phyloP scores from a whole-genome alignment of 305 asterid genomes.

The Rubia peregrina region DNA sequence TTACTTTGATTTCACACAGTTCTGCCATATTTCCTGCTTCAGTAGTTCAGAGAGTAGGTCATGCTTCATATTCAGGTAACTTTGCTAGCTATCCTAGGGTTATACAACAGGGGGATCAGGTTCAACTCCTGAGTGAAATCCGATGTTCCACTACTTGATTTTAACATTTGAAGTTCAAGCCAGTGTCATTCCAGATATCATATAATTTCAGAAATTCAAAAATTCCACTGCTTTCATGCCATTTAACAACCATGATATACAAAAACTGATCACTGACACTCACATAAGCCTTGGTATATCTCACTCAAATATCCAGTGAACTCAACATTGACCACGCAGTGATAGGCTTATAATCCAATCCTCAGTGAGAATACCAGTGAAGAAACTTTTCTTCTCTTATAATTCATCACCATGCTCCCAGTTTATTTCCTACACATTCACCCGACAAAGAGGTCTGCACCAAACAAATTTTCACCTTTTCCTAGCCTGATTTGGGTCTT shows the following conservation, averaged over 20 bases:
- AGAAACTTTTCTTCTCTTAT: conserved; percentile 11
- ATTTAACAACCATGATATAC: background rate
- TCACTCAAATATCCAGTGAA: background rate
- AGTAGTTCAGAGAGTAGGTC: background rate
- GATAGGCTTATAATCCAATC: background rate
- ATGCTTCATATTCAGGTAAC: background rate
- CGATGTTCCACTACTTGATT: background rate
- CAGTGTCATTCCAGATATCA: no score
- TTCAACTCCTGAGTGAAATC: background rate
- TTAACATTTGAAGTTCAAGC: no score
- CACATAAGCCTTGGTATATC: background rate
- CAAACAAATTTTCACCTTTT: conserved; percentile 3
- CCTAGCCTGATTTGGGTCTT: conserved; percentile 7
- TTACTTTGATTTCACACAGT: background rate
- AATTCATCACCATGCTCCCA: conserved; percentile 24
- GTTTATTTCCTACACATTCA: conserved; percentile 26
- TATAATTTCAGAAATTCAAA: background rate
- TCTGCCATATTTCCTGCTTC: background rate
- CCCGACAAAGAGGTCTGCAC: conserved; percentile 1
- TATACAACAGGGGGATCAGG: background rate
- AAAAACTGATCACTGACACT: background rate
- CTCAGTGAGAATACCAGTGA: conserved; percentile 11
- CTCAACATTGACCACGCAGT: background rate
- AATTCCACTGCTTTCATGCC: background rate
- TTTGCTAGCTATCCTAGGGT: background rate